phyloP scores from a whole-genome alignment of 1,139 yeast genomes.

The Oligophagozyma castellii region DNA sequence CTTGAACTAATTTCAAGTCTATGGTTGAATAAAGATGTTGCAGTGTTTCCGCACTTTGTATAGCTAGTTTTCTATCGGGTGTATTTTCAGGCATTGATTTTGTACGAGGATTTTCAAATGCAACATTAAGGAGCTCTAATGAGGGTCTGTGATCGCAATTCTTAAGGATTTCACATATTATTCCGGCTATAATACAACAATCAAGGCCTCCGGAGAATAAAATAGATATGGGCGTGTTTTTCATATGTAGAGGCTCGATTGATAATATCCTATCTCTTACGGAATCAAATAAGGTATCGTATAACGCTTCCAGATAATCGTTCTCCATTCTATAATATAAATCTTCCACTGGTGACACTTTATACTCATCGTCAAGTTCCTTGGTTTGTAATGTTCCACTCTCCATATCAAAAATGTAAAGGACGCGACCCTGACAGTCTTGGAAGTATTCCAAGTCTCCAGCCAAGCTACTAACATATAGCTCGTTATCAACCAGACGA shows the following conservation, averaged over 20 bases:
- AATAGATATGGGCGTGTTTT: slow-evolving; percentile 36
- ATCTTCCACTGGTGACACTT: slow-evolving; percentile 9
- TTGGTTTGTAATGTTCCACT: slow-evolving; percentile 1
- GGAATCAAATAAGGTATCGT: slow-evolving; percentile 26
- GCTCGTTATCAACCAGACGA: slow-evolving; percentile 20
- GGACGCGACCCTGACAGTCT: slow-evolving; percentile 40
- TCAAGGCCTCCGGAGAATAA: slow-evolving; percentile 92
- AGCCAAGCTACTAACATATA: slow-evolving; percentile 32
- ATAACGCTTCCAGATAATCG: slow-evolving; percentile 18
- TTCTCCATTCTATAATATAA: slow-evolving; percentile 20
- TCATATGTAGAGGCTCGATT: slow-evolving; percentile 40
- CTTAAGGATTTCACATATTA: slow-evolving; percentile 19
- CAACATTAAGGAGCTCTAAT: slow-evolving; percentile 81
- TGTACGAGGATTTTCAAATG: slow-evolving; percentile 84
- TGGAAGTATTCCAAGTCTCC: slow-evolving; percentile 23
- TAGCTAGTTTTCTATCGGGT: slow-evolving; percentile 73
- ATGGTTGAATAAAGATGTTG: slow-evolving; percentile 27
- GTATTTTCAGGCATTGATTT: slow-evolving; percentile 44
- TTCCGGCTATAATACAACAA: slow-evolving; percentile 62
- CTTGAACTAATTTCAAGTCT: slow-evolving; percentile 42
- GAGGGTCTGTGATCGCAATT: slow-evolving; percentile 2
- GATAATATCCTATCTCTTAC: slow-evolving; percentile 40
- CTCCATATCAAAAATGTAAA: slow-evolving; percentile 31
- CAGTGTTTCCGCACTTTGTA: slow-evolving; percentile 44
- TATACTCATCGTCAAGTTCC: not conserved